These are phyloP conservation scores for Calonectria pseudoreteaudii DNA, from an alignment of 2,329 filamentous ascomycete species.

Conservation along the genomic window DNA sequence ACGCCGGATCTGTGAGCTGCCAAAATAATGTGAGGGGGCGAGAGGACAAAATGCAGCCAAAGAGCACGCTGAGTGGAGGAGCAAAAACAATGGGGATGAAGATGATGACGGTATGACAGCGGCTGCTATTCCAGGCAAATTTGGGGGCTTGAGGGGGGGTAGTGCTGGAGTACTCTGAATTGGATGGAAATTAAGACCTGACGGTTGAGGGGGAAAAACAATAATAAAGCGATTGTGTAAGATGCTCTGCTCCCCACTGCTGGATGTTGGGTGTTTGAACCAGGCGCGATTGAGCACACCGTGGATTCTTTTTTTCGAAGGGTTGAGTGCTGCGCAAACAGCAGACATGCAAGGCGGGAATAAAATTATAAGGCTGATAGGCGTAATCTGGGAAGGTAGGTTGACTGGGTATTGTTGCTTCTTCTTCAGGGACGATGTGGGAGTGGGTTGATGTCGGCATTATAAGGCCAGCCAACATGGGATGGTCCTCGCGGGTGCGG, in stretches of 20 bases:
- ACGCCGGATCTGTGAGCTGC: neutral
- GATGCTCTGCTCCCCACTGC: neutral
- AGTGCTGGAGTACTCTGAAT: neutral
- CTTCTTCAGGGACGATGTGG: neutral
- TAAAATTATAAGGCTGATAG: neutral
- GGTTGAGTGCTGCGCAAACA: neutral
- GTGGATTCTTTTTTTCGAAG: neutral
- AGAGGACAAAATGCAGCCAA: neutral
- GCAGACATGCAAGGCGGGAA: neutral
- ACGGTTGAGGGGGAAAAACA: neutral
- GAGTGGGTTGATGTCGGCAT: conserved; percentile 7
- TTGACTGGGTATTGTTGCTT: neutral
- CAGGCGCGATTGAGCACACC: neutral
- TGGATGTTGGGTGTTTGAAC: neutral
- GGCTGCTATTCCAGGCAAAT: neutral
- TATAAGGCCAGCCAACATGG: neutral
- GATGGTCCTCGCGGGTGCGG: neutral
- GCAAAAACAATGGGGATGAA: neutral
- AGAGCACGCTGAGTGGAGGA: neutral
- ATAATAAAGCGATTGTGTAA: neutral
- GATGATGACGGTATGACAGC: neutral
- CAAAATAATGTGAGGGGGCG: neutral
- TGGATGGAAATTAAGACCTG: neutral
- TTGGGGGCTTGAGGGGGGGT: neutral
- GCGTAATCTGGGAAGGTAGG: neutral